Conservation (phyloP, 2,329 filamentous ascomycete genomes). For the Fusarium sp. region DNA sequence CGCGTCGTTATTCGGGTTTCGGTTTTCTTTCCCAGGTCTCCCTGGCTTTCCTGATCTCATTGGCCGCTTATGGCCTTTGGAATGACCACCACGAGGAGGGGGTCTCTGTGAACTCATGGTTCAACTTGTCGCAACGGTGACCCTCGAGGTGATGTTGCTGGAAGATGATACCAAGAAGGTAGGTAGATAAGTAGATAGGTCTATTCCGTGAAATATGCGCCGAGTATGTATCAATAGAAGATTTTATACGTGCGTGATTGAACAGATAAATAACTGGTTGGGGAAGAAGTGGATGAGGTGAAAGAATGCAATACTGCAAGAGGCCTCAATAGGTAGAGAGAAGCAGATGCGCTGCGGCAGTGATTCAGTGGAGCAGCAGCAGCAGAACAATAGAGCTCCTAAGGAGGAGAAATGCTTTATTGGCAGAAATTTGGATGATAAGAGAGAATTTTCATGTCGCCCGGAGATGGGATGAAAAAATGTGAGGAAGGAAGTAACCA, state of each 20-base stretch:
- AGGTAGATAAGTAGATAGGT: not conserved
- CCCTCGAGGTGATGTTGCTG: not conserved
- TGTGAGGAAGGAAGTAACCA: not conserved
- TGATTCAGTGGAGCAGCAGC: conserved; percentile 20
- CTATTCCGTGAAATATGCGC: not conserved
- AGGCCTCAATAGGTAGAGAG: not conserved
- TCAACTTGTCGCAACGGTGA: not conserved
- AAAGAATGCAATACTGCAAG: not conserved
- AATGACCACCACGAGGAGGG: not conserved
- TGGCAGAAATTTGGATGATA: not conserved
- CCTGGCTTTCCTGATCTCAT: not conserved
- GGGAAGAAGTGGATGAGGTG: not conserved
- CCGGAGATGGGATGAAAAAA: not conserved
- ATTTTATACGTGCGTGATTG: not conserved
- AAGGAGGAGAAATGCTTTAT: not conserved
- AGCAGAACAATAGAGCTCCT: not conserved
- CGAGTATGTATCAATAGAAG: not conserved
- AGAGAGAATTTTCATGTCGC: not conserved
- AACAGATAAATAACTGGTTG: not conserved
- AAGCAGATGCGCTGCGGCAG: conserved; percentile 1
- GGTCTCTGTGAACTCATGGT: conserved; percentile 11
- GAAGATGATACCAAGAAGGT: not conserved
- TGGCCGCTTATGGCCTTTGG: not conserved
- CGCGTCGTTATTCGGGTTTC: not conserved
- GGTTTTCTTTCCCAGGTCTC: not conserved